Percentiles rank a stretch among this genome's conserved stretches.
These are phyloP conservation scores for Hypoxylon sp. DNA, from an alignment of 2,329 filamentous ascomycete genomes.

Conservation along the genomic window DNA sequence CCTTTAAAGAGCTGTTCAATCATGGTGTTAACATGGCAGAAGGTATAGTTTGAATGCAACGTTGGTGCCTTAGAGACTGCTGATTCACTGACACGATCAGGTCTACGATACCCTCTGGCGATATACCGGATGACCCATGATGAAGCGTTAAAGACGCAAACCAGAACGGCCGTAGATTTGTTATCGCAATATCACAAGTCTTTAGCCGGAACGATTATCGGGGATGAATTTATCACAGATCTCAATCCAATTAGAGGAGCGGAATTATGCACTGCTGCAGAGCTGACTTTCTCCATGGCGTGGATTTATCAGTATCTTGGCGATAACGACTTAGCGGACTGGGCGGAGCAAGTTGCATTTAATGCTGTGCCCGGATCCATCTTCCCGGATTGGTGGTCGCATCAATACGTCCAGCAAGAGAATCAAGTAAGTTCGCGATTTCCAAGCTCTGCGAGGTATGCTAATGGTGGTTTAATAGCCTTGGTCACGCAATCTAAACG, in stretches of 20 bases:
- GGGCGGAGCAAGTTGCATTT: conserved; percentile 65
- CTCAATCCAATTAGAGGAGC: conserved; percentile 56
- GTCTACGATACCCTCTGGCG: conserved; percentile 59
- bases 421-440: conserved; percentile 60
- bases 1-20: conserved; percentile 55
- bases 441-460: neutral
- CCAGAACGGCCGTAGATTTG: conserved; percentile 57
- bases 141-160: conserved; percentile 56
- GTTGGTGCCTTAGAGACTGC: neutral
- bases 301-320: conserved; percentile 50
- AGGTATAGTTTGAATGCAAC: conserved; percentile 49
- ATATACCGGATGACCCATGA: conserved; percentile 60
- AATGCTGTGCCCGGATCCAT: conserved; percentile 67
- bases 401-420: conserved; percentile 67
- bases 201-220: conserved; percentile 60
- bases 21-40: conserved; percentile 63
- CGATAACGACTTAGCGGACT: conserved; percentile 60
- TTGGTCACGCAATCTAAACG: conserved; percentile 60
- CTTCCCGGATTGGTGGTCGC: conserved; percentile 68
- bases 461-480: conserved; percentile 52
- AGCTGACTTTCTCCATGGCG: conserved; percentile 53
- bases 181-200: conserved; percentile 59
- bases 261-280: conserved; percentile 54
- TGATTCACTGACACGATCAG: conserved; percentile 44
- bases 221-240: conserved; percentile 59